Percentiles rank a stretch among this genome's conserved stretches.
Conservation (phyloP, 1,284 basidiomycete species). For the Leccinum subspadiceum region DNA sequence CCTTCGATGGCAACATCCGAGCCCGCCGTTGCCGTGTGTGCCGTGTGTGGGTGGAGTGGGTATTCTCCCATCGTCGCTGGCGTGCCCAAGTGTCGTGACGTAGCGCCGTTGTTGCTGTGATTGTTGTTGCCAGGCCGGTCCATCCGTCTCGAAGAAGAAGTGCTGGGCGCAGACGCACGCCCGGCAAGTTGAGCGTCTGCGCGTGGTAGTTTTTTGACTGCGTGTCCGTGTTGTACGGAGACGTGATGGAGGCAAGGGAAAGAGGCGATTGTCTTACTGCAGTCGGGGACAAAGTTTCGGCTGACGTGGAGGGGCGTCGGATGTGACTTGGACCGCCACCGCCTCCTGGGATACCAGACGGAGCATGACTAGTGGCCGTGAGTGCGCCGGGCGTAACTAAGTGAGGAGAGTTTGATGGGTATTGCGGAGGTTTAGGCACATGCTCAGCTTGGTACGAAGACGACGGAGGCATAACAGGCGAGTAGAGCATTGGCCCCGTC, state of each 20-base stretch:
- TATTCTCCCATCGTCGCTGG: conserved; percentile 20
- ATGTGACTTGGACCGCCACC: conserved; percentile 23
- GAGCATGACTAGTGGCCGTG: conserved; percentile 17
- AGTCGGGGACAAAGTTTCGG: conserved; percentile 30
- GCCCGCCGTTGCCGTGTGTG: conserved; percentile 14
- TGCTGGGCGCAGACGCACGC: conserved; percentile 49
- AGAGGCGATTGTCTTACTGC: conserved; percentile 33
- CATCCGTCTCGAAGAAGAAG: conserved; percentile 24
- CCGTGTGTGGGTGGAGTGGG: conserved; percentile 14
- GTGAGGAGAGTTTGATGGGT: conserved; percentile 31
- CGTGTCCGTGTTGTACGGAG: conserved; percentile 32
- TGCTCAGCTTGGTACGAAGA: conserved; percentile 29
- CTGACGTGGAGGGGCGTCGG: conserved; percentile 25
- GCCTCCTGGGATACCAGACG: conserved; percentile 8
- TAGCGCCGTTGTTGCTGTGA: neutral
- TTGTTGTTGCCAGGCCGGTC: conserved; percentile 32
- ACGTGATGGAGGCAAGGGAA: conserved; percentile 33
- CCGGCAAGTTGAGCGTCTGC: conserved; percentile 50
- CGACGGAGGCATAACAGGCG: conserved; percentile 20
- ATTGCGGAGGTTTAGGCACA: conserved; percentile 24
- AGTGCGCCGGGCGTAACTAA: conserved; percentile 22
- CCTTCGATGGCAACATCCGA: conserved; percentile 34
- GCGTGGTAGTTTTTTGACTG: conserved; percentile 54
- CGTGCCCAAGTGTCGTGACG: neutral
- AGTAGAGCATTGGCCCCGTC: conserved; percentile 28